Percentiles rank a stretch among this genome's conserved stretches.
These are phyloP conservation scores for Cryptococcus sp. DNA, from an alignment of 1,284 basidiomycete species.

Conservation along the genomic window DNA sequence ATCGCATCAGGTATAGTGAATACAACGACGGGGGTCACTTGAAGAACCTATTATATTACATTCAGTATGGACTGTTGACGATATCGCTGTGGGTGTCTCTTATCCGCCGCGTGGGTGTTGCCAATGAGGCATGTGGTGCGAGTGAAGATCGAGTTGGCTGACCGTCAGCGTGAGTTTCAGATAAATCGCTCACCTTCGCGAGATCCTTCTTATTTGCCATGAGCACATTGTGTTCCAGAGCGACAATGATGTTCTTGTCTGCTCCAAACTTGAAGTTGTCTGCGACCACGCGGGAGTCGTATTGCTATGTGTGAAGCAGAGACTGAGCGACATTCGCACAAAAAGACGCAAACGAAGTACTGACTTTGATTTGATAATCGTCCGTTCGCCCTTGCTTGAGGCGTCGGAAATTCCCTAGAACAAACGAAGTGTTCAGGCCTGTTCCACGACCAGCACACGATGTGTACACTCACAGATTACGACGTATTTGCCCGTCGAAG, in stretches of 20 bases:
- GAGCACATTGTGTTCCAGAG: slow-evolving; percentile 89
- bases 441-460: background rate
- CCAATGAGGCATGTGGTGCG: slow-evolving; percentile 25
- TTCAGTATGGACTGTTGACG: slow-evolving; percentile 45
- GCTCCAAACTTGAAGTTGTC: slow-evolving; percentile 96
- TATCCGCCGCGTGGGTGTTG: slow-evolving; percentile 38
- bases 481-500: slow-evolving; percentile 92
- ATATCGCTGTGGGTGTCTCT: slow-evolving; percentile 41
- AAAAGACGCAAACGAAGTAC: slow-evolving; percentile 4
- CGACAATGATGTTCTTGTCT: slow-evolving; percentile 94
- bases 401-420: slow-evolving; percentile 78
- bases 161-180: background rate
- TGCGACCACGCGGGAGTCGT: slow-evolving; percentile 90
- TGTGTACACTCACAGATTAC: slow-evolving; percentile 65
- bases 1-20: background rate
- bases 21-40: background rate
- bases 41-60: background rate
- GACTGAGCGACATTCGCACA: background rate
- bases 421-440: background rate
- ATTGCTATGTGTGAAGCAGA: slow-evolving; percentile 56
- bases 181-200: slow-evolving; percentile 57
- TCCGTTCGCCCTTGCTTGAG: slow-evolving; percentile 89
- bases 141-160: slow-evolving; percentile 40
- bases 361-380: slow-evolving; percentile 91
- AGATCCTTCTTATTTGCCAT: slow-evolving; percentile 91